Evolutionary conservation across 345 rosid species (phyloP), one percentile per base, ranked within the genome.

Genomic region (Carallia pectinifolia): DNA sequence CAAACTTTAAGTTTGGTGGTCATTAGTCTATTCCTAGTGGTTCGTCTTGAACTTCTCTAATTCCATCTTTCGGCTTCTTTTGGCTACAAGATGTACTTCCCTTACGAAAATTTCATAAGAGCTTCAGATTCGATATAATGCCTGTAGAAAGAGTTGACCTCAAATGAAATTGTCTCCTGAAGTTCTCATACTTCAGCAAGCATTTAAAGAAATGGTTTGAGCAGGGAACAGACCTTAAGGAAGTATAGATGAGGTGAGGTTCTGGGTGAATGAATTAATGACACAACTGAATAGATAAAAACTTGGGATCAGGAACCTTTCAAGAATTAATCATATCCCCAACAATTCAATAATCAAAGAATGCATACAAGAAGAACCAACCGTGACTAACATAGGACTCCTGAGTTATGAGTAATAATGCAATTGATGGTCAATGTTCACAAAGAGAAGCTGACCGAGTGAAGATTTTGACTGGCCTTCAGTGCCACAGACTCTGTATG

Each of bases 221-320:
- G 38, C 58, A 70, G 55, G 62, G 62, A 61, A 65, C 64, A 34
- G 54, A 83, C 89, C 86, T 86, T 78, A 50, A 59, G 54, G 15
- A 29, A 64, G 73, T 68, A 78, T 18, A 65, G 0, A 0, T 23
- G 23, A 23, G 60, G 66, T 64, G 53, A 48, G 85, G 83, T 44
- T 61, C 65, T 70, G 65, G 74, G 50, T 44, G 81, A 79, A 69
- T 68, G 68, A 34, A 70, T 74, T 63, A 79, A 19, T 33, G 66
- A 39, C 85, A 59, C 62, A 78, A 38, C 89, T 86, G 85, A 70
- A 80, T 69, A 48, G 52, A 56, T 30, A 7, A 27, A 72, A 74
- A 77, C 17, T 63, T 63, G 12, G 53, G 3, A 73, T 77, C 67
- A 76, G 64, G 39, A 54, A 1, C 38, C 56, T 56, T 70, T 55